phyloP scores from a whole-genome alignment of 169 alveolate species.

The Eimeria falciformis region DNA sequence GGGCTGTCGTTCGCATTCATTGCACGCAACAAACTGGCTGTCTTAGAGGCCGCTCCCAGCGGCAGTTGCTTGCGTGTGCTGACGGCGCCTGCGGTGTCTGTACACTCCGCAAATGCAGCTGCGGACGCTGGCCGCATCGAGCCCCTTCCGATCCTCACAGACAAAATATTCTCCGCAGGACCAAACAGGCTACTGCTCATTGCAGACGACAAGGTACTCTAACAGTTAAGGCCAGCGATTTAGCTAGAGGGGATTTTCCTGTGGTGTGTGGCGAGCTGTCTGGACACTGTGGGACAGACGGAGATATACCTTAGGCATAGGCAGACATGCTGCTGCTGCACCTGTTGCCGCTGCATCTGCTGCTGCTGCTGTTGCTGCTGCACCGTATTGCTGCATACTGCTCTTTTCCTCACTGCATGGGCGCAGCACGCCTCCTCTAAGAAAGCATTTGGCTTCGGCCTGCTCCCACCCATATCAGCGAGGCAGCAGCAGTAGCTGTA shows the following conservation, averaged over 20 bases:
- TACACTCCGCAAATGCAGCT: conserved; percentile 26
- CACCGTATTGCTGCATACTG: too few species aligned
- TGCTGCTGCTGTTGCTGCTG: conserved; percentile 1
- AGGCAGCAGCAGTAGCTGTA: too few species aligned
- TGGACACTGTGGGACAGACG: too few species aligned
- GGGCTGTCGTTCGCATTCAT: conserved; percentile 78
- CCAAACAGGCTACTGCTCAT: conserved; percentile 81
- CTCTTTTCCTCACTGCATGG: too few species aligned
- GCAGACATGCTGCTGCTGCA: too few species aligned
- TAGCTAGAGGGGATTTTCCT: background rate
- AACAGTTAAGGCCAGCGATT: background rate
- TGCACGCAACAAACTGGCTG: conserved; percentile 81
- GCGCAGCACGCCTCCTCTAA: too few species aligned
- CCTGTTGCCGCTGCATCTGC: too few species aligned
- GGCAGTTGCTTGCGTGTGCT: conserved; percentile 80
- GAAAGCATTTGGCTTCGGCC: too few species aligned
- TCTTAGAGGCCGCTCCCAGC: conserved; percentile 72
- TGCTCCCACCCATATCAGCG: too few species aligned
- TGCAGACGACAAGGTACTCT: conserved; percentile 75
- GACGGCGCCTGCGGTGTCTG: conserved; percentile 51
- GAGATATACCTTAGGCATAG: too few species aligned
- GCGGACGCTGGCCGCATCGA: conserved; percentile 72
- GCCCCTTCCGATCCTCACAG: conserved; percentile 78
- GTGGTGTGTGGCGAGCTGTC: too few species aligned
- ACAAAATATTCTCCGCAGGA: conserved; percentile 80